phyloP scores from a whole-genome alignment of 2,329 filamentous ascomycete species.

The Diplodia corticola region DNA sequence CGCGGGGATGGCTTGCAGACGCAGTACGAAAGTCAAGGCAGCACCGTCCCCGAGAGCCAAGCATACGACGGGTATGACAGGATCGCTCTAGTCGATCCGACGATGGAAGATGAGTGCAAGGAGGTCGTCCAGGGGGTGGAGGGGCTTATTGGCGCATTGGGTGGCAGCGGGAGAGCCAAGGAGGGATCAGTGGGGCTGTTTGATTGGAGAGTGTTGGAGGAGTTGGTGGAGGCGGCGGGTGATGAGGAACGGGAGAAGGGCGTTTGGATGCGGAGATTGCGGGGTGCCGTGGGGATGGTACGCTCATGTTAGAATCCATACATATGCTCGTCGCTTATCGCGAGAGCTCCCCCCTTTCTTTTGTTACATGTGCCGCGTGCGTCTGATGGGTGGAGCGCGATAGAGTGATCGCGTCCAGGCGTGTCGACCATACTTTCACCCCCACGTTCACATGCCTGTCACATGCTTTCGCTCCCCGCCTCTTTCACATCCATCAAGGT shows the following conservation, averaged over 20 bases:
- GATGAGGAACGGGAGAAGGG: neutral
- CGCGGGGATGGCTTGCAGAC: neutral
- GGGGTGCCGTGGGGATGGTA: too few species aligned
- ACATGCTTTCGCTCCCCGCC: too few species aligned
- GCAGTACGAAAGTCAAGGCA: slow-evolving; percentile 3
- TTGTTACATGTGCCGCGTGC: too few species aligned
- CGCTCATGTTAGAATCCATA: too few species aligned
- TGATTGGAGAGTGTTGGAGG: slow-evolving; percentile 13
- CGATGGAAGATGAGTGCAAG: neutral
- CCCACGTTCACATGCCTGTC: too few species aligned
- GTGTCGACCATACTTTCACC: too few species aligned
- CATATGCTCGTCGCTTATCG: too few species aligned
- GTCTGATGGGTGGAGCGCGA: too few species aligned
- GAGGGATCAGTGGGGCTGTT: neutral
- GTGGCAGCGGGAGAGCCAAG: neutral
- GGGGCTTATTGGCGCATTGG: neutral
- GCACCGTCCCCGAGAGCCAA: slow-evolving; percentile 12
- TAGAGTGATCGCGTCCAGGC: too few species aligned
- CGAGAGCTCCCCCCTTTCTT: too few species aligned
- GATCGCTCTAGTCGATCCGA: neutral
- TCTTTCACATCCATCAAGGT: too few species aligned
- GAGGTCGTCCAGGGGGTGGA: neutral
- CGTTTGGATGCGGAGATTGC: too few species aligned
- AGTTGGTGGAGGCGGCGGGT: neutral
- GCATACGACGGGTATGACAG: neutral